These are phyloP conservation scores for Camelina neglecta DNA, from an alignment of 345 rosid species.

Conservation along the genomic window DNA sequence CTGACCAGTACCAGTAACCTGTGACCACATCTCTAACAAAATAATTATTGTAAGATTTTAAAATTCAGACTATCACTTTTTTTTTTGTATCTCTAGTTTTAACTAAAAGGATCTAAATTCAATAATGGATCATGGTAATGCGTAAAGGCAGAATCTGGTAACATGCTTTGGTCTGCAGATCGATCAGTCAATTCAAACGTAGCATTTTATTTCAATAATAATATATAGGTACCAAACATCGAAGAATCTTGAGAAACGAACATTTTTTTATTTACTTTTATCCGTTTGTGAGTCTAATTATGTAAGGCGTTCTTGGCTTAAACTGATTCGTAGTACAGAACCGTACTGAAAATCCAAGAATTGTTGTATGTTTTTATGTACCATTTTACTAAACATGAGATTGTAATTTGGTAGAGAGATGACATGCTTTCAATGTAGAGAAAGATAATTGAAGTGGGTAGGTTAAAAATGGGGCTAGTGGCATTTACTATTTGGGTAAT, in stretches of 20 bases:
- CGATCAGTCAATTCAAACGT: constrained; percentile 39
- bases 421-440: constrained; percentile 23
- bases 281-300: not conserved
- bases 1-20: constrained; percentile 31
- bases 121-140: constrained; percentile 44
- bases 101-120: constrained; percentile 43
- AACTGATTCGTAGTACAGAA: not conserved
- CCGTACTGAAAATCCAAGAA: not conserved
- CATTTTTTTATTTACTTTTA: not conserved
- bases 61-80: not conserved
- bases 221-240: not conserved
- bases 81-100: constrained; percentile 23
- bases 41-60: not conserved
- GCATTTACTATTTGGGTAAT: constrained; percentile 41
- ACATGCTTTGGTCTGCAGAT: constrained; percentile 44
- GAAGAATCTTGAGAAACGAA: constrained; percentile 5
- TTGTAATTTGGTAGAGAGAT: not conserved
- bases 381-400: constrained; percentile 8
- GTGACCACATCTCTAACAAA: constrained; percentile 23
- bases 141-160: constrained; percentile 40
- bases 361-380: not conserved
- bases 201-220: not conserved
- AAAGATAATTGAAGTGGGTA: constrained; percentile 28
- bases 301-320: not conserved
- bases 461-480: constrained; percentile 32